Base-by-base conservation (phyloP, 2,329 filamentous ascomycete genomes). In the Ustulina deusta region DNA sequence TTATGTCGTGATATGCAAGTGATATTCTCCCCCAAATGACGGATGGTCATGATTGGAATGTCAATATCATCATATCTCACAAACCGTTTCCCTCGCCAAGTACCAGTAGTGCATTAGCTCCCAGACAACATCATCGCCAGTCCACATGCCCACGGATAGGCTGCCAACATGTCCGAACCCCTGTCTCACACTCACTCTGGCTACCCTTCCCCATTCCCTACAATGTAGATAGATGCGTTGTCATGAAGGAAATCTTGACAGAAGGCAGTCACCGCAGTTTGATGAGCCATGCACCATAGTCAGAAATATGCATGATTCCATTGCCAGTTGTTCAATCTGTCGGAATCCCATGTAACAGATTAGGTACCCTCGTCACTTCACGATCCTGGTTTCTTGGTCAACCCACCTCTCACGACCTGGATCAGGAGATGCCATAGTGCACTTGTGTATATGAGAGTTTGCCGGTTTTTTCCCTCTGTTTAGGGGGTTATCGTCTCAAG, bases 251-350 rank as follows among this genome's bases (percentile, higher is more conserved):
- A 46, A 58, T 32, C 34, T 64, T 46, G 55, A 52, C 22, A 44
- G 34, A 54, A 55, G 38, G 25, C 55, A 36, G 59, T 56, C 59
- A 69, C 63, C 49, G 49, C 59, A 42, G 59, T 34, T 57, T 57
- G 38, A 66, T 57, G 49, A 40, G 27, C 20, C 54, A 70, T 72
- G 71, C 70, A 71, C 63, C 61, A 52, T 59, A 62, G 66, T 69
- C 68, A 70, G 60, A 69, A 68, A 63, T 68, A 66, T 70, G 69
- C 71, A 74, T 65, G 62, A 74, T 67, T 59, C 72, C 63, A 70
- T 51, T 55, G 70, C 69, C 66, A 72, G 64, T 61, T 72, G 66
- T 69, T 65, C 69, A 69, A 54, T 61, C 42, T 66, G 36, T 63
- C 63, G 46, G 63, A 40, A 44, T 22, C 29, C 57, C 63, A 60